phyloP scores from a whole-genome alignment of 2,329 filamentous ascomycete species.

The Domatiomyces catenatus region DNA sequence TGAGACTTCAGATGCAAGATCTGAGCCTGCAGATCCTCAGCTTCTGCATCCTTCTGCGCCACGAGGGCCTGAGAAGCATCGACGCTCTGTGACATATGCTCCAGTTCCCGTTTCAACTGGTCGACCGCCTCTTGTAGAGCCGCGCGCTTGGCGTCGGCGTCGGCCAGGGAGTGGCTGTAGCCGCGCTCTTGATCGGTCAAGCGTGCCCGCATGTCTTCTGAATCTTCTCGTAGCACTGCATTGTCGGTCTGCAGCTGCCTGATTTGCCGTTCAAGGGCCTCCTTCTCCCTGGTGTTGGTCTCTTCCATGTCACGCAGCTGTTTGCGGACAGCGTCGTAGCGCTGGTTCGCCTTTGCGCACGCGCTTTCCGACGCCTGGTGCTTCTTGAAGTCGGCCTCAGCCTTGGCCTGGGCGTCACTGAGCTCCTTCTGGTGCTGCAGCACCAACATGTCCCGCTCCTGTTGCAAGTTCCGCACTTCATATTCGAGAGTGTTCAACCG shows the following conservation, averaged over 20 bases:
- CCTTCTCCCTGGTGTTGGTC: slow-evolving; percentile 39
- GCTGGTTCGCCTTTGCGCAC: slow-evolving; percentile 36
- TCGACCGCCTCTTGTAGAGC: slow-evolving; percentile 41
- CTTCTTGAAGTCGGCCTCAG: slow-evolving; percentile 71
- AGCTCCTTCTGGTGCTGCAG: slow-evolving; percentile 72
- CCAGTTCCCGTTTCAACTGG: slow-evolving; percentile 36
- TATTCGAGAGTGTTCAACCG: slow-evolving; percentile 80
- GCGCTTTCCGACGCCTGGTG: slow-evolving; percentile 43
- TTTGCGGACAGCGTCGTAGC: slow-evolving; percentile 38
- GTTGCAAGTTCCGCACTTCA: slow-evolving; percentile 70
- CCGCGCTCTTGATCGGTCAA: slow-evolving; percentile 55
- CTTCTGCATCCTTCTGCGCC: slow-evolving; percentile 51
- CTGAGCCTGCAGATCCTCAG: slow-evolving; percentile 65
- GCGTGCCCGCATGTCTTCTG: slow-evolving; percentile 66
- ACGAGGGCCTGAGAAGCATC: slow-evolving; percentile 51
- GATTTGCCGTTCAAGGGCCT: slow-evolving; percentile 39
- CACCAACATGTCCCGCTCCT: slow-evolving; percentile 67
- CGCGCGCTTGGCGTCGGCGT: slow-evolving; percentile 45
- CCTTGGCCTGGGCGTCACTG: slow-evolving; percentile 60
- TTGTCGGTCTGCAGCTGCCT: slow-evolving; percentile 51
- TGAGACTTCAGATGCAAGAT: slow-evolving; percentile 72
- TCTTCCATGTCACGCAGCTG: slow-evolving; percentile 42
- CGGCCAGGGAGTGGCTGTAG: slow-evolving; percentile 41
- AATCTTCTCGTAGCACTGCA: slow-evolving; percentile 60
- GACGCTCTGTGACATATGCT: slow-evolving; percentile 41